Conservation (phyloP, 495 filamentous ascomycete species). For the Lasiosphaeriaceae sp. region DNA sequence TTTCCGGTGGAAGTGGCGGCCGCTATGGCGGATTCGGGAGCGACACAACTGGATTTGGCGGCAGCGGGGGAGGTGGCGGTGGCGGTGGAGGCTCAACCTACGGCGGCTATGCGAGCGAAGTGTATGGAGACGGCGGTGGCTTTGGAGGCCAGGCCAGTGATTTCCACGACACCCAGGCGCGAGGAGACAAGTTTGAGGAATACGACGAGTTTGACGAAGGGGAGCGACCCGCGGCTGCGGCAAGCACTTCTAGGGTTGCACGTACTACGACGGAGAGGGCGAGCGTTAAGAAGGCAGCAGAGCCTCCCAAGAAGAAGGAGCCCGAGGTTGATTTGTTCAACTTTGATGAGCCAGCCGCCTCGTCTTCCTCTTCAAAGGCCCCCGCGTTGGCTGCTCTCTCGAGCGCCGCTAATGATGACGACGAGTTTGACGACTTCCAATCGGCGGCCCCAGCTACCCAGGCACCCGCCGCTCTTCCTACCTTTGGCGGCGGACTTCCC, state of each 20-base stretch:
- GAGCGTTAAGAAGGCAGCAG: slow-evolving; percentile 50
- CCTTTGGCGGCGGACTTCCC: slow-evolving; percentile 31
- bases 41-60: slow-evolving; percentile 53
- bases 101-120: slow-evolving; percentile 80
- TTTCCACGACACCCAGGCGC: slow-evolving; percentile 54
- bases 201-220: slow-evolving; percentile 95
- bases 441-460: slow-evolving; percentile 66
- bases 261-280: slow-evolving; percentile 35
- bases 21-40: slow-evolving; percentile 90
- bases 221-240: slow-evolving; percentile 39
- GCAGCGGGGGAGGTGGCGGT: slow-evolving; percentile 49
- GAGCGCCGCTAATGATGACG: slow-evolving; percentile 59
- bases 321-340: slow-evolving; percentile 85
- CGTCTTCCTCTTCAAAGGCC: slow-evolving; percentile 43
- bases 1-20: slow-evolving; percentile 40
- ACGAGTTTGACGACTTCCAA: slow-evolving; percentile 98
- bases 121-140: slow-evolving; percentile 90
- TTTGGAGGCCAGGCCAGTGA: slow-evolving; percentile 65
- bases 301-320: slow-evolving; percentile 72
- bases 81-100: slow-evolving; percentile 60
- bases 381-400: slow-evolving; percentile 55
- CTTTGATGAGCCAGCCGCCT: slow-evolving; percentile 65
- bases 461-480: slow-evolving; percentile 13
- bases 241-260: slow-evolving; percentile 40
- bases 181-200: slow-evolving; percentile 81